Evolutionary conservation across 2,329 filamentous ascomycete genomes (phyloP).

Genomic region (Penicillium crustosum): DNA sequence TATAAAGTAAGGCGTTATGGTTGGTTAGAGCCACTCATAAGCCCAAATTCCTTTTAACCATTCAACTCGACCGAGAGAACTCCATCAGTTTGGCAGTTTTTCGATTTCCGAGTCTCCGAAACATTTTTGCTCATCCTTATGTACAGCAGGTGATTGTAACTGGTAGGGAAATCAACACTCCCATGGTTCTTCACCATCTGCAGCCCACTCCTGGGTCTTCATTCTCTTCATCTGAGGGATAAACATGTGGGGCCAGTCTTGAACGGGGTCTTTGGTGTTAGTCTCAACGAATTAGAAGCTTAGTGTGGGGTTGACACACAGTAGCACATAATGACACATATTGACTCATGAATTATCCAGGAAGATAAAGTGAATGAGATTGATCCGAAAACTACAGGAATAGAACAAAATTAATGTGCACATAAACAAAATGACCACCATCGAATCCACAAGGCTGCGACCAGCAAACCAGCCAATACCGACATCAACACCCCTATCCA

Average conservation of each 20-base stretch:
- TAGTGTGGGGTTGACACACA: background rate
- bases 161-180: too few relatives aligned
- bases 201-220: too few relatives aligned
- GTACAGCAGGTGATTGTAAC: too few relatives aligned
- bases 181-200: too few relatives aligned
- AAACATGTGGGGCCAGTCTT: too few relatives aligned
- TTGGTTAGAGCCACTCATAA: background rate
- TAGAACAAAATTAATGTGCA: background rate
- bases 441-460: slow-evolving; percentile 3
- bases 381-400: background rate
- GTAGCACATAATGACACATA: background rate
- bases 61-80: too few relatives aligned
- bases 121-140: too few relatives aligned
- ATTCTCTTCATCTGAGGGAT: background rate
- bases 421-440: background rate
- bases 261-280: background rate
- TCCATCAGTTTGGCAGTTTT: too few relatives aligned
- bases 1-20: background rate
- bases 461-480: background rate
- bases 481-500: slow-evolving; percentile 9
- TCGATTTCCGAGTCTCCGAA: too few relatives aligned
- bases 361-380: background rate
- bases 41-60: background rate
- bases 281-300: background rate
- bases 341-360: background rate